Percentiles rank a stretch among this genome's conserved stretches.
These are phyloP conservation scores for Aspergillus sp. DNA, from an alignment of 2,329 filamentous ascomycete species.

Conservation along the genomic window DNA sequence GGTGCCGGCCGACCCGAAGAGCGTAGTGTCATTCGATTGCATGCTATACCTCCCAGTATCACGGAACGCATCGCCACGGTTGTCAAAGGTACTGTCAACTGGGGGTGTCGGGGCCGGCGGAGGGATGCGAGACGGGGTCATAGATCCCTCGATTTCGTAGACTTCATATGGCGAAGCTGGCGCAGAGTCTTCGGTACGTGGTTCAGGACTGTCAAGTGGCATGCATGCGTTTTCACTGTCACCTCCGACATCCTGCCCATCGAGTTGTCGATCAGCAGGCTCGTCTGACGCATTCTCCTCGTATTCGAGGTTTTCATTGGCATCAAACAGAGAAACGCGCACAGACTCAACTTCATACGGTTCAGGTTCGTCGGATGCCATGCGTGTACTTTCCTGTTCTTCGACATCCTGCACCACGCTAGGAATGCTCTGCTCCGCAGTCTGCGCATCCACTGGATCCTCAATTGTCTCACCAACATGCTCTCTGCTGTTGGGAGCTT, in stretches of 20 bases:
- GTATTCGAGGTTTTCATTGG: neutral
- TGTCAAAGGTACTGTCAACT: neutral
- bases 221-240: slow-evolving; percentile 5
- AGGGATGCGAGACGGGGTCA: neutral
- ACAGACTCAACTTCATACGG: too few relatives aligned
- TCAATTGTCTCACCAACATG: too few relatives aligned
- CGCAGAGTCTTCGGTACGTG: too few relatives aligned
- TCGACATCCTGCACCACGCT: too few relatives aligned
- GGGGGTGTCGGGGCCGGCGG: too few relatives aligned
- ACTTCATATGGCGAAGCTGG: neutral
- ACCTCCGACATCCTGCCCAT: neutral
- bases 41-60: neutral
- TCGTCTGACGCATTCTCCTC: neutral
- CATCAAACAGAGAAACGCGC: too few relatives aligned
- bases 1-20: neutral
- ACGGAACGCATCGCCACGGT: neutral
- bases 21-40: neutral
- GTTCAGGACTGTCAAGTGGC: neutral
- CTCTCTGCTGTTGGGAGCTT: too few relatives aligned
- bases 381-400: too few relatives aligned
- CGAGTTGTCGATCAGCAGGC: neutral
- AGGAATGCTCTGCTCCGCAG: too few relatives aligned
- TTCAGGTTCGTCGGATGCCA: too few relatives aligned
- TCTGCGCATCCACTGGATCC: too few relatives aligned
- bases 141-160: neutral